These are phyloP conservation scores for Corymbia citriodora DNA, from an alignment of 441 rosid species.

Conservation along the genomic window DNA sequence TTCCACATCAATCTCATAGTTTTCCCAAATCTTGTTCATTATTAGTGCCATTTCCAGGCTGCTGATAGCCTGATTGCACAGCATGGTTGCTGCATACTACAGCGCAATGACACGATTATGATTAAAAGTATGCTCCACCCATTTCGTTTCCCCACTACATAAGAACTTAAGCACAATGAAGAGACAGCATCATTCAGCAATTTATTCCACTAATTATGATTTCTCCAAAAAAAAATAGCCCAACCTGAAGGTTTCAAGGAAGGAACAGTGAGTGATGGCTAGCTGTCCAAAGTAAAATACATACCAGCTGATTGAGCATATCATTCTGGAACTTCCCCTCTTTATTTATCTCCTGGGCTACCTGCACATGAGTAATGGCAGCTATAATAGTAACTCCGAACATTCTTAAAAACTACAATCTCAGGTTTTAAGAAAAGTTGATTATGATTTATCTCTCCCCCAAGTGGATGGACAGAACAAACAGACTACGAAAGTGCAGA, in stretches of 20 bases:
- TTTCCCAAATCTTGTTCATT: background rate
- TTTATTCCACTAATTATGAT: background rate
- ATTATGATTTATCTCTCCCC: background rate
- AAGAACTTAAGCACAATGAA: background rate
- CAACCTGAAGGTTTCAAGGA: background rate
- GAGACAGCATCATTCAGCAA: background rate
- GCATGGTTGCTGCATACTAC: background rate
- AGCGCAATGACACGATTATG: background rate
- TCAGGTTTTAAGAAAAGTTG: background rate
- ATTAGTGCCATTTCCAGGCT: background rate
- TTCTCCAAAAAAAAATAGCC: background rate
- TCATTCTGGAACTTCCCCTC: background rate
- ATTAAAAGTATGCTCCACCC: background rate
- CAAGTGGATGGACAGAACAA: background rate
- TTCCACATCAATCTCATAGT: no score
- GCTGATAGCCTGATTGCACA: background rate
- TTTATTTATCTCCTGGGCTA: background rate
- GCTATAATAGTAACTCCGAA: background rate
- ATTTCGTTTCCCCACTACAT: background rate
- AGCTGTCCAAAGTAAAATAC: background rate
- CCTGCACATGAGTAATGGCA: background rate
- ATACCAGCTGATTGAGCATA: background rate
- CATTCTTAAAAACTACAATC: background rate
- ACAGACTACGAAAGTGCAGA: background rate
- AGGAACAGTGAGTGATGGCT: background rate